Base-by-base conservation (phyloP, 352 stramenopile genomes). In the Phytophthora pseudosyringae region DNA sequence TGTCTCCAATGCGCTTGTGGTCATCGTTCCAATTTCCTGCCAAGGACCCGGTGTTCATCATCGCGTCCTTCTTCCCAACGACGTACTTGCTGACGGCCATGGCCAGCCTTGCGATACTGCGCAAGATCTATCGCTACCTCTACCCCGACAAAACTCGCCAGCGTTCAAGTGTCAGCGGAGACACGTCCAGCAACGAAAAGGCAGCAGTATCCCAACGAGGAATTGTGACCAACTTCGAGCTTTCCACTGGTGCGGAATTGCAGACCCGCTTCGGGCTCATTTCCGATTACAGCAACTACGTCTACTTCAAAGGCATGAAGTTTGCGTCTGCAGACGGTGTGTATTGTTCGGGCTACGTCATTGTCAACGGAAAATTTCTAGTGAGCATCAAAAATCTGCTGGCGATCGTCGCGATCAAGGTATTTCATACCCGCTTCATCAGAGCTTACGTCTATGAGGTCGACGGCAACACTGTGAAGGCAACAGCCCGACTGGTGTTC, bases 221-320 rank as follows among this genome's bases (percentile, higher is more conserved):
- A 9, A 64, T 64, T 12, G 38, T 69, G 18, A 75, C 67, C 9
- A 72, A 72, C 15, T 75, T 75, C 13, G 67, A 75, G 25, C 41
- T 75, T 39, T 60, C 67, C 7, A 75, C 67, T 0, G 67, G 67
- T n/a, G 56, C 62, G 16, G 36, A 65, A 36, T 44, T 75, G 4
- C 67, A 67, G 43, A 69, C 57, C 6, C 54, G 67, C 0, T 64
- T 78, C 16, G 75, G 75, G 0, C 36, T 83, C 16, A 59, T 83
- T 7, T 83, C 57, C 1, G 58, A 75, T 16, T 83, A 72, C 43
- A 67, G 67, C 25, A 76, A 80, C 31, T 76, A 71, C 58, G 53
- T 71, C 3, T 69, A 59, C 41, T 75, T 78, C 41, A 74, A 79
- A 45, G 74, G 74, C 26, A 63, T 80, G 48, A 78, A 80, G 61